phyloP scores from a whole-genome alignment of 2,329 filamentous ascomycete genomes.

The Metarhizium robertsii region DNA sequence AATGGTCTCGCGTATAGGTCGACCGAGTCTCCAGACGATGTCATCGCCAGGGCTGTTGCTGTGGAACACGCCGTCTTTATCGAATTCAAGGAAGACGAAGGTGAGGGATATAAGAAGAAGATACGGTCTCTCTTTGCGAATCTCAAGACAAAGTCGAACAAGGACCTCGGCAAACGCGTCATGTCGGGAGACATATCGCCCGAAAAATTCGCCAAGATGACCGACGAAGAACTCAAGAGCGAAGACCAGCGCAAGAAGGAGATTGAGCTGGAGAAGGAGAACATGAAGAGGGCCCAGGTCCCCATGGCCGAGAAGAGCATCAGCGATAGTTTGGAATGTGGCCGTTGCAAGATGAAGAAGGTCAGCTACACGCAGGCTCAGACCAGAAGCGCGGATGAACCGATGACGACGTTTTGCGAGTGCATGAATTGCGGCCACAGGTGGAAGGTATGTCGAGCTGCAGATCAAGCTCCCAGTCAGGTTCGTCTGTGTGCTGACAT shows the following conservation, averaged over 20 bases:
- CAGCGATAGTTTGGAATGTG: conserved; percentile 77
- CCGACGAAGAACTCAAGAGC: conserved; percentile 83
- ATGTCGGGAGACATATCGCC: conserved; percentile 64
- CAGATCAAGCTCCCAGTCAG: background rate
- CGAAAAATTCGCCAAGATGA: conserved; percentile 74
- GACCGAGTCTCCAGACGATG: conserved; percentile 57
- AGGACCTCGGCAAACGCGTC: conserved; percentile 65
- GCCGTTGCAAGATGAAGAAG: conserved; percentile 86
- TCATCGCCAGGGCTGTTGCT: conserved; percentile 69
- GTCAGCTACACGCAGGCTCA: conserved; percentile 96
- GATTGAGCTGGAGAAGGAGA: conserved; percentile 71
- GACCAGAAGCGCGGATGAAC: conserved; percentile 91
- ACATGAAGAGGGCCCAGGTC: conserved; percentile 96
- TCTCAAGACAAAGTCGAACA: conserved; percentile 86
- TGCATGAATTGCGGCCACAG: conserved; percentile 61
- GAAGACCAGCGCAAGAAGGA: conserved; percentile 71
- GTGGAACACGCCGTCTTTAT: conserved; percentile 72
- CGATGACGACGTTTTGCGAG: conserved; percentile 70
- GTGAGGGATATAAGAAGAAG: conserved; percentile 70
- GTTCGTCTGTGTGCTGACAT: background rate
- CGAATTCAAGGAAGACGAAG: conserved; percentile 57
- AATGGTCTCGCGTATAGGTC: conserved; percentile 73
- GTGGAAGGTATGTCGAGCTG: conserved; percentile 52
- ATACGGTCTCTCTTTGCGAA: conserved; percentile 91
- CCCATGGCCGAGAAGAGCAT: conserved; percentile 87